Conservation (phyloP, 106 monocot genomes). For the Dioscorea alata region DNA sequence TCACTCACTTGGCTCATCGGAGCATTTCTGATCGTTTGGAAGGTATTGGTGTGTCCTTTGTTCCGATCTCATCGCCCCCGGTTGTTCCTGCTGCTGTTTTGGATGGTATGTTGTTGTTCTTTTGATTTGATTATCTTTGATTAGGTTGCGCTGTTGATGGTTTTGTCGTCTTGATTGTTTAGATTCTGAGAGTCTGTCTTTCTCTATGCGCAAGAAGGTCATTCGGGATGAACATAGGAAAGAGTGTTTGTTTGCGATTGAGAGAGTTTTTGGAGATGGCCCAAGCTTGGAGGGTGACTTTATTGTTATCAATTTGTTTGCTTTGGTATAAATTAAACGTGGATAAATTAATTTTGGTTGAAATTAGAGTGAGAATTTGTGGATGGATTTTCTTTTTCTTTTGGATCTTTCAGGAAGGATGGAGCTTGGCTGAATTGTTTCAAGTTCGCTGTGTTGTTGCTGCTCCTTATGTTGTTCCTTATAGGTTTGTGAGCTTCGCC, state of each 20-base stretch:
- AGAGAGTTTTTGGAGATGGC: constrained; percentile 55
- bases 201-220: constrained; percentile 38
- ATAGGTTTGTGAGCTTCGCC: constrained; percentile 28
- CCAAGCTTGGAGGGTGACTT: constrained; percentile 49
- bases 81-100: constrained; percentile 31
- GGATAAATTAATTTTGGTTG: background rate
- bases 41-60: constrained; percentile 40
- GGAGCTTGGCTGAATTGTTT: constrained; percentile 74
- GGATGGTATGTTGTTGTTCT: background rate
- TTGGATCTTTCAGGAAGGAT: constrained; percentile 66
- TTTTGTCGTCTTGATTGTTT: constrained; percentile 4
- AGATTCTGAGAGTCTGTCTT: constrained; percentile 25
- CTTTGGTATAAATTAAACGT: constrained; percentile 48
- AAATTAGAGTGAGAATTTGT: background rate
- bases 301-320: constrained; percentile 87
- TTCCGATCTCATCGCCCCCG: constrained; percentile 51
- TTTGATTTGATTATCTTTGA: constrained; percentile 14
- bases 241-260: constrained; percentile 57
- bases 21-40: constrained; percentile 32
- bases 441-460: constrained; percentile 56
- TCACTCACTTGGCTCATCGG: constrained; percentile 79
- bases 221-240: constrained; percentile 54
- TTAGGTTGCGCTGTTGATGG: background rate
- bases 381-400: background rate
- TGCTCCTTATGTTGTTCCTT: constrained; percentile 78